Evolutionary conservation across 2,329 filamentous ascomycete species (phyloP).

Genomic region (Laburnicola sp.): DNA sequence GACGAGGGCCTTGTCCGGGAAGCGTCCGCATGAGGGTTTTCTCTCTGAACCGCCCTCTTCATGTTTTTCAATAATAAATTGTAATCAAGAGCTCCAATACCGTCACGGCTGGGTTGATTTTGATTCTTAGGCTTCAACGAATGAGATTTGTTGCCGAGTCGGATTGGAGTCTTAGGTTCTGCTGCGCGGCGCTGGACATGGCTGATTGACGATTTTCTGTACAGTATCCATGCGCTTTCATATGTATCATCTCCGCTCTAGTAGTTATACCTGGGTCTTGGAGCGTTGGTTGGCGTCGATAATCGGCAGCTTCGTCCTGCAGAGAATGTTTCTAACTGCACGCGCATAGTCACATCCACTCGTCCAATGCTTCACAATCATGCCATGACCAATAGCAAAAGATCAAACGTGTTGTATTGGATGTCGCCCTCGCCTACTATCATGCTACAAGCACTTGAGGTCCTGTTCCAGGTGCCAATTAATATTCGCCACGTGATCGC

Average conservation of each 20-base stretch:
- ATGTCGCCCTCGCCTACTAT: too few relatives aligned
- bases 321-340: neutral
- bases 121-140: neutral
- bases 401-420: neutral
- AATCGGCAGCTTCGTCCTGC: slow-evolving; percentile 10
- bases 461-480: neutral
- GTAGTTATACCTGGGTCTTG: slow-evolving; percentile 10
- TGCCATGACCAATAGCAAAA: neutral
- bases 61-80: slow-evolving; percentile 2
- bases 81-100: neutral
- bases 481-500: slow-evolving; percentile 22
- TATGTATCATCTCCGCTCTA: slow-evolving; percentile 39
- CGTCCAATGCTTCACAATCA: neutral
- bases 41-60: neutral
- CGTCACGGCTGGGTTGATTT: neutral
- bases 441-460: too few relatives aligned
- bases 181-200: slow-evolving; percentile 16
- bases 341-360: too few relatives aligned
- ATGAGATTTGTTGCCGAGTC: slow-evolving; percentile 4
- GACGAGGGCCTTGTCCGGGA: slow-evolving; percentile 43
- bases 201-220: slow-evolving; percentile 16
- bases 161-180: neutral
- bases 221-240: slow-evolving; percentile 24
- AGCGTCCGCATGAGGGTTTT: slow-evolving; percentile 19
- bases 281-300: slow-evolving; percentile 9